Evolutionary conservation across 2,329 filamentous ascomycete species (phyloP).

Genomic region (Colletotrichum scovillei): DNA sequence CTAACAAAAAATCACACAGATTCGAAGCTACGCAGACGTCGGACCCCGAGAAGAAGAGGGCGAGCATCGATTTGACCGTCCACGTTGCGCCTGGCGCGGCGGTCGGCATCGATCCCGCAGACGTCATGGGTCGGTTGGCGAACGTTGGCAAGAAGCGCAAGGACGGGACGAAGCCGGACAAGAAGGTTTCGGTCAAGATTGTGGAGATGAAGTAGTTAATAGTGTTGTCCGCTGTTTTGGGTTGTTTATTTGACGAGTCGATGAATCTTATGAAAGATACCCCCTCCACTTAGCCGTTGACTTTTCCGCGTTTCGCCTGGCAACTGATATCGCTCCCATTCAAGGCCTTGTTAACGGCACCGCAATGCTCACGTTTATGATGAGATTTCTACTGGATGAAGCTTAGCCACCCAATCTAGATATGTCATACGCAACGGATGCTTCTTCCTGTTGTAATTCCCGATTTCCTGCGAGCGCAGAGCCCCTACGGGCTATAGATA

Average conservation of each 20-base stretch:
- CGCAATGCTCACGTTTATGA: no score
- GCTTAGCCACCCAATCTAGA: no score
- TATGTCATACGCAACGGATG: no score
- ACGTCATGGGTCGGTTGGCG: slow-evolving; percentile 40
- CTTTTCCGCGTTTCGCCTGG: no score
- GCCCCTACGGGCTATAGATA: no score
- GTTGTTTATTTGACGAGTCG: background rate
- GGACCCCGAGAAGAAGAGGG: slow-evolving; percentile 48
- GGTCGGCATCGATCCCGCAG: slow-evolving; percentile 46
- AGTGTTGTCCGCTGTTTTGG: background rate
- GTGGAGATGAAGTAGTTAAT: slow-evolving; percentile 20
- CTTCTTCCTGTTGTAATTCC: no score
- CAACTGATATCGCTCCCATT: no score
- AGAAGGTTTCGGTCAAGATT: slow-evolving; percentile 35
- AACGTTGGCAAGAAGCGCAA: slow-evolving; percentile 34
- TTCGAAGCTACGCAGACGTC: slow-evolving; percentile 39
- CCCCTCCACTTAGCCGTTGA: background rate
- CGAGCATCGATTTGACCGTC: slow-evolving; percentile 48
- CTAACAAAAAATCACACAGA: background rate
- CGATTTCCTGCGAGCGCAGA: no score
- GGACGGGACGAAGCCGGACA: slow-evolving; percentile 33
- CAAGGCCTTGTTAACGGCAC: no score
- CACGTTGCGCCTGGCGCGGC: slow-evolving; percentile 44
- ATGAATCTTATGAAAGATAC: slow-evolving; percentile 8
- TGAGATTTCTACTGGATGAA: no score